A percentile compares a stretch with the other conserved stretches of the same genome.
Evolutionary conservation across 805 yeast genomes (phyloP).

Genomic region (Komagataella pseudopastoris): DNA sequence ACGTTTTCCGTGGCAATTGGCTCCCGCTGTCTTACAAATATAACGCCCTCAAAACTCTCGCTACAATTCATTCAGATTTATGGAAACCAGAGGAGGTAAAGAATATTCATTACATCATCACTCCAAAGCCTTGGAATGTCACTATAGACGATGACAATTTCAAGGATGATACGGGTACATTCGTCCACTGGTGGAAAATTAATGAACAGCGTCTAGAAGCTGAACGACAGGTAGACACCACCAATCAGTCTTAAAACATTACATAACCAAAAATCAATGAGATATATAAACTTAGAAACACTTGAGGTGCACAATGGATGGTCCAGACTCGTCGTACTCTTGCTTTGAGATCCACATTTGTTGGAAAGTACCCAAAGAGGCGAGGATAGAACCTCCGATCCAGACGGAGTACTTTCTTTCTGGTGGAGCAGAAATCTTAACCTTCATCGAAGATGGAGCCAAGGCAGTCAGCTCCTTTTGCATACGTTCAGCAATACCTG

Average conservation of each 20-base stretch:
- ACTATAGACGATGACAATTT: conserved; percentile 9
- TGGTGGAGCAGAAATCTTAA: conserved; percentile 98
- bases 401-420: conserved; percentile 99
- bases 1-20: conserved; percentile 38
- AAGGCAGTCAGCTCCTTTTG: conserved; percentile 99
- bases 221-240: conserved; percentile 6
- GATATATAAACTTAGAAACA: conserved; percentile 47
- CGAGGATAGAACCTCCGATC: conserved; percentile 99
- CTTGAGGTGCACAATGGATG: conserved; percentile 95
- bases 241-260: neutral
- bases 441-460: conserved; percentile 99
- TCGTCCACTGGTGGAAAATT: conserved; percentile 34
- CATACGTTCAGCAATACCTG: conserved; percentile 99
- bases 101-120: conserved; percentile 41
- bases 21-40: conserved; percentile 36
- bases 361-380: conserved; percentile 98
- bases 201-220: conserved; percentile 20
- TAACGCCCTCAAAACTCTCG: conserved; percentile 43
- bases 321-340: conserved; percentile 99
- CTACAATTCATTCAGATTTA: conserved; percentile 26
- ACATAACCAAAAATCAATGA: neutral
- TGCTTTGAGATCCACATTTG: conserved; percentile 99
- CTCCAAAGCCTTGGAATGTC: conserved; percentile 51
- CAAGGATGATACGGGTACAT: conserved; percentile 31
- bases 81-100: conserved; percentile 37